Base-by-base conservation (phyloP, 768 basidiomycete genomes). In the Mycena epipterygia region DNA sequence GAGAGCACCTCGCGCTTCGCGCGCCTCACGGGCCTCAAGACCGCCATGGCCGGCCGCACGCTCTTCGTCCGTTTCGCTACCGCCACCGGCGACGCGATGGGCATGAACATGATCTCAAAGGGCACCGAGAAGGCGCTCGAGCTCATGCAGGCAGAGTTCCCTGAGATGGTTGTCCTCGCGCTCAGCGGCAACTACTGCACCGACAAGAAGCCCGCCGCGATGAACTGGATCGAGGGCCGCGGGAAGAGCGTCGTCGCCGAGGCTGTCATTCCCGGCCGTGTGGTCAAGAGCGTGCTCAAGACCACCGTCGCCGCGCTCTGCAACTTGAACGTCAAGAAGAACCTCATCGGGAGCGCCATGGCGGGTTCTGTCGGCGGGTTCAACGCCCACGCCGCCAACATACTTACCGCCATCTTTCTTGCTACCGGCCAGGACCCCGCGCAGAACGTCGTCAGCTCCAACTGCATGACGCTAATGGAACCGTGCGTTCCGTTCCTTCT, bases 71-170 rank as follows among this genome's bases (percentile, higher is more conserved):
- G 98, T 53, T 98, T 99, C 77, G 93, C 94, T 67, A 98, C 96
- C 17, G 91, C 90, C 63, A 99, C 98, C 0, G 98, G 97, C 33
- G 97, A 99, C 77, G 97, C 98, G 46, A 99, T 99, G 97, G 98
- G 98, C 21, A 99, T 99, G 98, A 99, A 99, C 86, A 99, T 99
- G 98, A 98, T 99, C 78, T 95, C 93, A 12, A 99, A 99, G 83
- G 98, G 97, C 3, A 96, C 96, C 13, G 98, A 99, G 84, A 94
- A 94, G 82, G 96, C 96, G 25, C 88, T 99, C 16, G 95, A 93
- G 76, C 88, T 86, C 25, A 87, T 95, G 88, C 86, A 88, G 74
- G 85, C 86, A 57, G 81, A 91, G 76, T 99, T 95, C 85, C 97
- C 97, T 5, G 91, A 92, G 69, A 98, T 98, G 97, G 81, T 90